Evolutionary conservation across 805 yeast species (phyloP), one percentile per base, ranked within the genome.

Genomic region (Kuraishia molischiana): DNA sequence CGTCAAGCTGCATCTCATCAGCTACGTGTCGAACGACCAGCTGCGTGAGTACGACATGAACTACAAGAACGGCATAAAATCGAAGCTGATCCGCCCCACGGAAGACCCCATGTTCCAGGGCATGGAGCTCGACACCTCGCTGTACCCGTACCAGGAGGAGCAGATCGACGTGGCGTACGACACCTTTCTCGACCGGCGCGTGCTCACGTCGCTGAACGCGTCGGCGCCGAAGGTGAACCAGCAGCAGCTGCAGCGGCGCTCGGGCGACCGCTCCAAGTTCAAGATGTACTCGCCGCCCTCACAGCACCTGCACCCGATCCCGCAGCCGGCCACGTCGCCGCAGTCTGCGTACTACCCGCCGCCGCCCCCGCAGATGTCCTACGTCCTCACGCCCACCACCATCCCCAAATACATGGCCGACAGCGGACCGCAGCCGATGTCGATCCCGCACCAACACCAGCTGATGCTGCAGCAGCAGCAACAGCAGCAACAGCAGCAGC

Each of bases 1-100:
- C 34, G 69, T 69, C 34, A 76, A 72, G 41, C 53, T 74, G 19
- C 87, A 82, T 46, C 57, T 81, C 38, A 78, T 82, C 19, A 67
- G 80, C 21, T 81, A 81, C 53, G 59, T 63, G 6, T 31, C 37
- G 8, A 44, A 45, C 32, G 38, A 42, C 29, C 38, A 32, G 18
- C 32, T 38, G 4, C 40, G 39, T 9, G 34, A 36, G 17, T 37
- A 39, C 26, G 3, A 13, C 6, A 28, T n/a, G 31, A 32, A 20
- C 26, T n/a, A n/a, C n/a, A 19, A 29, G 28, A 13, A 10, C 37
- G 14, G 32, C n/a, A 15, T 14, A 5, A 24, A 15, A 5, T n/a
- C 37, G 20, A 22, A 13, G 19, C 18, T 69, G 28, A 37, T 44
- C 30, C 58, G 66, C 20, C 81, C 81, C 0, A 55, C 70, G 9